A percentile compares a stretch with the other conserved stretches of the same genome.
These are phyloP conservation scores for Magnolia officinalis DNA, from an alignment of 164 flowering plant species.

Conservation along the genomic window DNA sequence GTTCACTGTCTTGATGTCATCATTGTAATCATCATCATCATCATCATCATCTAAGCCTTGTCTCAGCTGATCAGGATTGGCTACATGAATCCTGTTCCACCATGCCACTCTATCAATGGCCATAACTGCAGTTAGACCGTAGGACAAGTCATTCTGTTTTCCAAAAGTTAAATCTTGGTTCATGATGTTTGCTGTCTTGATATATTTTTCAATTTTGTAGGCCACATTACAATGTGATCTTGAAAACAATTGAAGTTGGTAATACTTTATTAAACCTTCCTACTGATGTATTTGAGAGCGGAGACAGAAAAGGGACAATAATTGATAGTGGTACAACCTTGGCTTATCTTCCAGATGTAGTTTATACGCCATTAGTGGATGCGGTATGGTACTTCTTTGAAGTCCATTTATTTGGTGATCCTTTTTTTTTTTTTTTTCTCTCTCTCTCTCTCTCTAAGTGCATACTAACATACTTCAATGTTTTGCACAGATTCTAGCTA, in stretches of 20 bases:
- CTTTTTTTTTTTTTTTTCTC: neutral
- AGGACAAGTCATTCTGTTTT: neutral
- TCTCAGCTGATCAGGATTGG: neutral
- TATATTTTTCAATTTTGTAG: slow-evolving; percentile 40
- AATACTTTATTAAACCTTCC: slow-evolving; percentile 61
- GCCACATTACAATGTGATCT: slow-evolving; percentile 78
- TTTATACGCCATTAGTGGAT: slow-evolving; percentile 43
- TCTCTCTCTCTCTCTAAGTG: no score
- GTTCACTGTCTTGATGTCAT: neutral
- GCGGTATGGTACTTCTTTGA: slow-evolving; percentile 3
- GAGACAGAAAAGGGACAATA: slow-evolving; percentile 51
- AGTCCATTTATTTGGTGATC: neutral
- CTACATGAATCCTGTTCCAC: neutral
- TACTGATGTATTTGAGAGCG: slow-evolving; percentile 50
- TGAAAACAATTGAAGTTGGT: slow-evolving; percentile 77
- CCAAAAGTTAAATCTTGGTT: slow-evolving; percentile 8
- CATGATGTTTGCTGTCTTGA: slow-evolving; percentile 12
- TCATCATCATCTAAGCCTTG: neutral
- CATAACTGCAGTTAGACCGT: no score
- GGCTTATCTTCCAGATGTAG: slow-evolving; percentile 66
- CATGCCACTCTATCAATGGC: neutral
- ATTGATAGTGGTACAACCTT: slow-evolving; percentile 96
- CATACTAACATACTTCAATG: neutral
- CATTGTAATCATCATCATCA: neutral
- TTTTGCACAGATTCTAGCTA: slow-evolving; percentile 14